These are phyloP conservation scores for Gossypium ekmanianum DNA, from an alignment of 345 rosid genomes.

Conservation along the genomic window DNA sequence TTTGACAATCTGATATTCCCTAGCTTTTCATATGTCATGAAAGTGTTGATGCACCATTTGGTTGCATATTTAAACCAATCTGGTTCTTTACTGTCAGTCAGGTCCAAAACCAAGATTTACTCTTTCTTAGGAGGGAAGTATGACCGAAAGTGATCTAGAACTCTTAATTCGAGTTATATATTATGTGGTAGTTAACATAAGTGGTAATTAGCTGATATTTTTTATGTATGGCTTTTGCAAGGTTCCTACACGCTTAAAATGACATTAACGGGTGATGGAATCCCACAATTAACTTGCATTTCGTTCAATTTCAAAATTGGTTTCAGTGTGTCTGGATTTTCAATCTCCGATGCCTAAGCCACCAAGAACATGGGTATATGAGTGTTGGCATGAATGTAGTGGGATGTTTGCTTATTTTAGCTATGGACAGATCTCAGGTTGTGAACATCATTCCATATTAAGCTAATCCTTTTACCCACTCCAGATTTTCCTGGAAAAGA, in stretches of 20 bases:
- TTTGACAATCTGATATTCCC: background rate
- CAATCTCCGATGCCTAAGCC: constrained; percentile 9
- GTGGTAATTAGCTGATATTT: background rate
- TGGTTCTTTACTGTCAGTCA: background rate
- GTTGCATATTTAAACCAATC: background rate
- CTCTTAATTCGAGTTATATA: background rate
- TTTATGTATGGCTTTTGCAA: constrained; percentile 21
- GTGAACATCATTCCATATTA: background rate
- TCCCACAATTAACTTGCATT: constrained; percentile 40
- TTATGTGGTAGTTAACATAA: background rate
- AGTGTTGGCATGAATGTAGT: background rate
- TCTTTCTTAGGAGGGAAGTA: background rate
- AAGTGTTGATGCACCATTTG: constrained; percentile 3
- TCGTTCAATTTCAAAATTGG: constrained; percentile 48
- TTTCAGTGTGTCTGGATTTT: constrained; percentile 17
- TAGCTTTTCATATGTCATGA: background rate
- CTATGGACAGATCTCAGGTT: background rate
- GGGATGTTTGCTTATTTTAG: background rate
- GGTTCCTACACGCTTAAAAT: constrained; percentile 46
- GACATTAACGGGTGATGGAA: constrained; percentile 30
- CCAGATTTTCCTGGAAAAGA: background rate
- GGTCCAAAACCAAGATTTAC: background rate
- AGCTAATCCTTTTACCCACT: background rate
- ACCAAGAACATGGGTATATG: background rate
- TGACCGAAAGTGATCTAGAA: background rate